phyloP scores from a whole-genome alignment of 1,139 yeast genomes.

The Geotrichum macrosporum region DNA sequence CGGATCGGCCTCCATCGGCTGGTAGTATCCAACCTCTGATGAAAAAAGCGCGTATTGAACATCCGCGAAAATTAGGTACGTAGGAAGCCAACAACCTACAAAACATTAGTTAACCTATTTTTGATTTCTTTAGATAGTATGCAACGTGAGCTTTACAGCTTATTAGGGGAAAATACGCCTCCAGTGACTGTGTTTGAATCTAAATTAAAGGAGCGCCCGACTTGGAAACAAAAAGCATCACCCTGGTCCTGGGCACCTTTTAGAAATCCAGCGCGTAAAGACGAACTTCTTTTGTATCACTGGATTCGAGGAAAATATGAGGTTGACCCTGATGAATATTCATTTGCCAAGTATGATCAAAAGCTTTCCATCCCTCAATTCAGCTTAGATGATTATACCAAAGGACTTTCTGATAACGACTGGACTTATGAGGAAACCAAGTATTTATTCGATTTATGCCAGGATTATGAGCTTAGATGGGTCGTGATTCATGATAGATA shows the following conservation, averaged over 20 bases:
- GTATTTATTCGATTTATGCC: conserved; percentile 67
- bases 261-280: conserved; percentile 49
- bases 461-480: conserved; percentile 81
- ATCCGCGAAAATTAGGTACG: conserved; percentile 26
- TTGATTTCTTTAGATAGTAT: conserved; percentile 53
- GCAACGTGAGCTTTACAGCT: conserved; percentile 82
- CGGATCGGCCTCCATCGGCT: conserved; percentile 38
- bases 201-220: conserved; percentile 63
- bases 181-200: conserved; percentile 55
- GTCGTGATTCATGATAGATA: conserved; percentile 76
- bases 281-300: conserved; percentile 56
- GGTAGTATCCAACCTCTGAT: conserved; percentile 29
- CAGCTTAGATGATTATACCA: conserved; percentile 59
- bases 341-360: conserved; percentile 72
- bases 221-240: conserved; percentile 57
- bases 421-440: conserved; percentile 82
- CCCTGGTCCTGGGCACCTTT: conserved; percentile 78
- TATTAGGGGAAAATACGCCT: conserved; percentile 90
- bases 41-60: conserved; percentile 28
- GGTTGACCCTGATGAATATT: conserved; percentile 46
- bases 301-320: conserved; percentile 82
- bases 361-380: conserved; percentile 66
- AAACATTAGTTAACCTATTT: neutral
- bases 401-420: conserved; percentile 34
- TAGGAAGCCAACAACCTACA: conserved; percentile 17